Percentiles rank a stretch among this genome's conserved stretches.
phyloP scores from a whole-genome alignment of 2,329 filamentous ascomycete species.

The Alternaria arborescens region DNA sequence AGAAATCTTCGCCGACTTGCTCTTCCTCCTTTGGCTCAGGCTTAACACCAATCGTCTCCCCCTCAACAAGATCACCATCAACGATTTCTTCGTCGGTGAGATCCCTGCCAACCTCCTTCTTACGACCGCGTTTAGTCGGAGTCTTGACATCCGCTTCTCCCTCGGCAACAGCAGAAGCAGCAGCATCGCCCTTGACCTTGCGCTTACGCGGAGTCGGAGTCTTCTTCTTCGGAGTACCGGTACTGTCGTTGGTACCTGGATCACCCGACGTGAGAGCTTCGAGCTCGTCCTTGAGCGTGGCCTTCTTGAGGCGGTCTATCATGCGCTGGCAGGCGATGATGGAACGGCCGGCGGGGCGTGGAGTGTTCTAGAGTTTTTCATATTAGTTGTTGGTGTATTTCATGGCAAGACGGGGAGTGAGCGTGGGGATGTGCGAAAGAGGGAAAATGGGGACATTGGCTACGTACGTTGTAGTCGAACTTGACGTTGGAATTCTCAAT shows the following conservation, averaged over 20 bases:
- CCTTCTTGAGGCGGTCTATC: slow-evolving; percentile 30
- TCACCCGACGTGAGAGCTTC: slow-evolving; percentile 18
- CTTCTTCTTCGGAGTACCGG: slow-evolving; percentile 21
- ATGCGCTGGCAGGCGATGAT: slow-evolving; percentile 31
- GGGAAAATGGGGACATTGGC: neutral
- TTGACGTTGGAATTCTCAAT: slow-evolving; percentile 25
- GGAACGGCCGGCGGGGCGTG: slow-evolving; percentile 26
- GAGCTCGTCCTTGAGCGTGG: slow-evolving; percentile 26
- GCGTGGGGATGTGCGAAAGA: neutral
- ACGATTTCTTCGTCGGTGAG: slow-evolving; percentile 1
- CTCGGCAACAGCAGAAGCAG: neutral
- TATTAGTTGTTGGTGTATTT: too few relatives aligned
- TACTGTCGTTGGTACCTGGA: neutral
- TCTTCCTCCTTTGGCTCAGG: slow-evolving; percentile 2
- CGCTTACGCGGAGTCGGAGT: slow-evolving; percentile 26
- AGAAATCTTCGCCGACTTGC: neutral
- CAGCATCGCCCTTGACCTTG: slow-evolving; percentile 17
- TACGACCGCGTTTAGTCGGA: slow-evolving; percentile 10
- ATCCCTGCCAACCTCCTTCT: slow-evolving; percentile 10
- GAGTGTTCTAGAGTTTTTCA: slow-evolving; percentile 15
- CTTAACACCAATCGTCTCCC: slow-evolving; percentile 8
- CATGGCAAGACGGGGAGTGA: neutral
- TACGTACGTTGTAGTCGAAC: slow-evolving; percentile 25
- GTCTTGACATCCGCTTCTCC: slow-evolving; percentile 2
- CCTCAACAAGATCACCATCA: neutral